Conservation (phyloP, 805 yeast genomes). For the Candida endomychidarum region DNA sequence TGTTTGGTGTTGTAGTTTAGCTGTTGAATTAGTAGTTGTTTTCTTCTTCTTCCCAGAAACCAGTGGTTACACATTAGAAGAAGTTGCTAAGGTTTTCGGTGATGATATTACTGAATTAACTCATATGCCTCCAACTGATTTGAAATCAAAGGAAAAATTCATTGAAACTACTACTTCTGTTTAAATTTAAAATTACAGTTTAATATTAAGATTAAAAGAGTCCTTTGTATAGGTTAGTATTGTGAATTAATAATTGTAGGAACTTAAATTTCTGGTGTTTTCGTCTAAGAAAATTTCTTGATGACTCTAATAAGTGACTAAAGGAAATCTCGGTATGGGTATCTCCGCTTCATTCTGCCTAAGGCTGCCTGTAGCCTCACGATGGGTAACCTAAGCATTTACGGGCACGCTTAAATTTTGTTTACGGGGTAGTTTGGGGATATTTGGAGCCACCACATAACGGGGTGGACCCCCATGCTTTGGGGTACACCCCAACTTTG, state of each 20-base stretch:
- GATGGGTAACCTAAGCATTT: no score
- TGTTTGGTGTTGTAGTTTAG: slow-evolving; percentile 34
- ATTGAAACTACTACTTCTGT: slow-evolving; percentile 5
- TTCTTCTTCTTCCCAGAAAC: slow-evolving; percentile 43
- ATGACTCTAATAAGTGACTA: no score
- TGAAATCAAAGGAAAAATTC: slow-evolving; percentile 7
- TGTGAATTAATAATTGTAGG: slow-evolving; percentile 4
- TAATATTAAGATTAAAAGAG: not conserved
- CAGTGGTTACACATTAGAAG: slow-evolving; percentile 43
- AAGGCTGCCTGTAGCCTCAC: no score
- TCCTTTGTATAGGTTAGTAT: not conserved
- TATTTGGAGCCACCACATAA: no score
- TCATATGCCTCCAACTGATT: not conserved
- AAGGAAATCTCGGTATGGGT: no score
- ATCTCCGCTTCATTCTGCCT: no score
- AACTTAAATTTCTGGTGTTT: not conserved
- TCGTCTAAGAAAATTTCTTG: no score
- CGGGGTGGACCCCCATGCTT: no score
- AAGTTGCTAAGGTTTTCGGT: slow-evolving; percentile 43
- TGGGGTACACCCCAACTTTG: no score
- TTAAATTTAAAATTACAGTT: no score
- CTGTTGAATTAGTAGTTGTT: slow-evolving; percentile 29
- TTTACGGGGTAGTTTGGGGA: no score
- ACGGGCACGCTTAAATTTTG: no score
- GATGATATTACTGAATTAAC: slow-evolving; percentile 21